Evolutionary conservation across 495 filamentous ascomycete species (phyloP).

Genomic region (Talaromyces stipitatus): DNA sequence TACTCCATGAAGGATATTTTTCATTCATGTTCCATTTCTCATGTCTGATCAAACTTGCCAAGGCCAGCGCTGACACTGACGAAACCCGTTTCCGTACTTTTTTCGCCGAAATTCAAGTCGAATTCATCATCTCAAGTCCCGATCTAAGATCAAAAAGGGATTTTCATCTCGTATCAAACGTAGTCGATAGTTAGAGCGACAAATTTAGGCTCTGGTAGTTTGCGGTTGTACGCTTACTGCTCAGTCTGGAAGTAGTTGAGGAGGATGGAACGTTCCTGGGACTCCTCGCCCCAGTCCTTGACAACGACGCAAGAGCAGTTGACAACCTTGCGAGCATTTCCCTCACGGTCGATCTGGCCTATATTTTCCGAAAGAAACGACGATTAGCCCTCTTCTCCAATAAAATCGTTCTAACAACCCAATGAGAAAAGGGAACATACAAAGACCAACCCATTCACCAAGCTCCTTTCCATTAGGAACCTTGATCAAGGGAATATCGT

Average conservation of each 20-base stretch:
- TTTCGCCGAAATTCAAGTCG: not conserved
- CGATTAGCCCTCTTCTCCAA: conserved; percentile 5
- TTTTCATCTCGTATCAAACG: not conserved
- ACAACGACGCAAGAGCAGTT: conserved; percentile 99
- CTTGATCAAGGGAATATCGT: conserved; percentile 99
- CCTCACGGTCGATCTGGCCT: conserved; percentile 98
- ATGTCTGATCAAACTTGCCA: not conserved
- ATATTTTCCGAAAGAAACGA: not conserved
- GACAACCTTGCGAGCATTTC: conserved; percentile 98
- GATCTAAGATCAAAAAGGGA: not conserved
- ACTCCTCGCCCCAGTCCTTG: conserved; percentile 99
- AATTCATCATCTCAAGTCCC: not conserved
- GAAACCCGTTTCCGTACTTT: not conserved
- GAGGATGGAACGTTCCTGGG: conserved; percentile 92
- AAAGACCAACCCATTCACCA: conserved; percentile 99
- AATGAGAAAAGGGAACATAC: conserved; percentile 50
- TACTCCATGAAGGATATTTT: not conserved
- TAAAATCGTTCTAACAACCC: not conserved
- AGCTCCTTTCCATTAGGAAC: conserved; percentile 98
- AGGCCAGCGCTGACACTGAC: not conserved
- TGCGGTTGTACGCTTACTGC: conserved; percentile 42
- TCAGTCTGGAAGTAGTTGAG: conserved; percentile 99
- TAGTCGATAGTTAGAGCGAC: not conserved
- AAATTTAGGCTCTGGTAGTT: not conserved
- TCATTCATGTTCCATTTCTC: conserved; percentile 1